These are phyloP conservation scores for Septoria linicola DNA, from an alignment of 2,329 filamentous ascomycete genomes.

Conservation along the genomic window DNA sequence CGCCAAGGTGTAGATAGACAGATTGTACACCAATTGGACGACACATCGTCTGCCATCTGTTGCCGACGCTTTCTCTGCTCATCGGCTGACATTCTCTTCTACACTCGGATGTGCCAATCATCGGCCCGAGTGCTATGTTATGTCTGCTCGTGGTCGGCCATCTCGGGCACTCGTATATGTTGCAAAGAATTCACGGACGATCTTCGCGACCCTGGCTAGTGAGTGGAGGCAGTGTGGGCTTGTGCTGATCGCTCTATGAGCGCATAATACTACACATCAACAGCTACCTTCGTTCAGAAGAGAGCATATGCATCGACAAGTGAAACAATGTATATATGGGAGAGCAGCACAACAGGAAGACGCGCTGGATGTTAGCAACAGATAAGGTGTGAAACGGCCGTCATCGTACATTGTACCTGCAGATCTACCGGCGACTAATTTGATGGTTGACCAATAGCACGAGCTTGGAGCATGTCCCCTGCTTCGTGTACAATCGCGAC, in stretches of 20 bases:
- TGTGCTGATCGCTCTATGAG: background rate
- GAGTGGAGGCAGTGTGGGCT: background rate
- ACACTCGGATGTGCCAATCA: background rate
- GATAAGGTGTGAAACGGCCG: background rate
- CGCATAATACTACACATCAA: too few species aligned
- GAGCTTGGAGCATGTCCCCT: slow-evolving; percentile 4
- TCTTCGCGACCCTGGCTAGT: background rate
- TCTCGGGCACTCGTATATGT: slow-evolving; percentile 7
- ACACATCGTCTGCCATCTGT: too few species aligned
- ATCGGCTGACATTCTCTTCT: too few species aligned
- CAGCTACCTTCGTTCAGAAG: background rate
- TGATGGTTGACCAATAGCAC: slow-evolving; percentile 7
- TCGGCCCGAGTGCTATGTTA: background rate
- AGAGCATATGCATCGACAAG: background rate
- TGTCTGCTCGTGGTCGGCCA: background rate
- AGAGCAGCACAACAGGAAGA: background rate
- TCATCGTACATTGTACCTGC: slow-evolving; percentile 8
- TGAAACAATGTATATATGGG: background rate
- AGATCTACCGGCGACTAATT: slow-evolving; percentile 10
- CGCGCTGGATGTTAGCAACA: background rate
- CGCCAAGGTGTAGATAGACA: background rate
- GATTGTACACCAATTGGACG: background rate
- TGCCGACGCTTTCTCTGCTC: too few species aligned
- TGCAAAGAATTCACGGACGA: slow-evolving; percentile 1
- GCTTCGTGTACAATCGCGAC: slow-evolving; percentile 1